Percentiles rank a stretch among this genome's conserved stretches.
These are phyloP conservation scores for Scenedesmus sp. DNA, from an alignment of 163 green algal genomes.

Conservation along the genomic window DNA sequence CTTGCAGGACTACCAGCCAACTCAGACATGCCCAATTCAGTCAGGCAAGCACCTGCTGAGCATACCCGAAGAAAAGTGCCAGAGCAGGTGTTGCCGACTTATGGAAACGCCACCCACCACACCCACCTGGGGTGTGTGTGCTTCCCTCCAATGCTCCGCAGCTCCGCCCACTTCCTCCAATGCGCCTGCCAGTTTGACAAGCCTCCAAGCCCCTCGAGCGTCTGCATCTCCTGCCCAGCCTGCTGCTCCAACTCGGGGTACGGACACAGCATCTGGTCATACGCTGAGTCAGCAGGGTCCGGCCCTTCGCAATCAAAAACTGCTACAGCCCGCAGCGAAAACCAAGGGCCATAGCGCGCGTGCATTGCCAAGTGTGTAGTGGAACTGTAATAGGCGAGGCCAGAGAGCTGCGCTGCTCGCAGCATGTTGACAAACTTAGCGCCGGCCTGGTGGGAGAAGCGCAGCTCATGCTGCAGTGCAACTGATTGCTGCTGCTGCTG, in stretches of 20 bases:
- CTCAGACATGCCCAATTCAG: background rate
- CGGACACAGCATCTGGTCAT: conserved; percentile 6
- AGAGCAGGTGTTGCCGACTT: background rate
- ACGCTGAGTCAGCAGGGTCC: background rate
- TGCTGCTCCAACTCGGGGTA: conserved; percentile 21
- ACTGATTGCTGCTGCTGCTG: background rate
- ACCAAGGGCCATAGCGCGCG: conserved; percentile 38
- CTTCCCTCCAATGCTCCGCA: conserved; percentile 17
- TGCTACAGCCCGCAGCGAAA: conserved; percentile 47
- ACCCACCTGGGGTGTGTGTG: conserved; percentile 45
- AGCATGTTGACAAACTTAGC: conserved; percentile 51
- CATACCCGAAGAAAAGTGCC: background rate
- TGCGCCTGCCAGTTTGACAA: conserved; percentile 35
- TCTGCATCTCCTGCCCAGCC: conserved; percentile 17
- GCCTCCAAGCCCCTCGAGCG: conserved; percentile 9
- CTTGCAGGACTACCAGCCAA: background rate
- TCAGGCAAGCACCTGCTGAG: background rate
- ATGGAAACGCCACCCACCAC: background rate
- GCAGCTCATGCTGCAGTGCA: background rate
- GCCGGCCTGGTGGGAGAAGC: conserved; percentile 22
- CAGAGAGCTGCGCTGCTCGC: conserved; percentile 34
- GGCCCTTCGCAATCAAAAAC: conserved; percentile 35
- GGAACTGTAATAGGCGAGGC: conserved; percentile 41
- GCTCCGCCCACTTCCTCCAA: conserved; percentile 42
- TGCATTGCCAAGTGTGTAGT: conserved; percentile 40